Percentiles rank a stretch among this genome's conserved stretches.
Conservation (phyloP, 2,329 filamentous ascomycete species). For the Curvularia sp. region DNA sequence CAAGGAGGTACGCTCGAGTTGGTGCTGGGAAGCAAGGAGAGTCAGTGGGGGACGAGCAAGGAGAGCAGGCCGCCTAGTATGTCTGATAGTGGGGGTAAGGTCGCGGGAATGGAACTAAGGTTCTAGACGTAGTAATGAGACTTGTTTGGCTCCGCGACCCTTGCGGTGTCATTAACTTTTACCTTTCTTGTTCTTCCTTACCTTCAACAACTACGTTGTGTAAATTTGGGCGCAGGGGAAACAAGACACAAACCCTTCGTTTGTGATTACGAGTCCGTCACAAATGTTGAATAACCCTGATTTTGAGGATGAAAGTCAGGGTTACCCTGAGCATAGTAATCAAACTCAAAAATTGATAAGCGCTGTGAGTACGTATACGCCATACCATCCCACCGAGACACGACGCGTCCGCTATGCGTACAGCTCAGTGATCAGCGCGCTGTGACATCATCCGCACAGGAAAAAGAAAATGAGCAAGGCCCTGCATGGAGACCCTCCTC, state of each 20-base stretch:
- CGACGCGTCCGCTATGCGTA: background rate
- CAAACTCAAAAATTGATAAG: background rate
- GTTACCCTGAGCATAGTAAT: background rate
- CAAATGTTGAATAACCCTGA: background rate
- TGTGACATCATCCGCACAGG: background rate
- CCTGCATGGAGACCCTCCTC: background rate
- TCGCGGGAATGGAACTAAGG: background rate
- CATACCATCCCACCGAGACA: background rate
- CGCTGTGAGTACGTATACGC: background rate
- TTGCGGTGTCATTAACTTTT: background rate
- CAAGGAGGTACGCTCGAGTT: constrained; percentile 54
- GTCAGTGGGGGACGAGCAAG: constrained; percentile 52
- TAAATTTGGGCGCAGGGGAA: background rate
- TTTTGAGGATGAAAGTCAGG: background rate
- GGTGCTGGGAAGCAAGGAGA: constrained; percentile 51
- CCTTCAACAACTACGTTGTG: background rate
- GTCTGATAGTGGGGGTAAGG: constrained; percentile 7
- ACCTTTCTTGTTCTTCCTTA: background rate
- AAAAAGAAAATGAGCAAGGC: background rate
- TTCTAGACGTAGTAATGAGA: background rate
- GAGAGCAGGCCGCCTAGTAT: constrained; percentile 46
- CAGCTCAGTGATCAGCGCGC: background rate
- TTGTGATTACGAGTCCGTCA: background rate
- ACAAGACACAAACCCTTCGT: background rate
- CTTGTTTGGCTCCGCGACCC: background rate